Evolutionary conservation across 176 grass and related monocot genomes (phyloP).

Genomic region (Oryza meridionalis): DNA sequence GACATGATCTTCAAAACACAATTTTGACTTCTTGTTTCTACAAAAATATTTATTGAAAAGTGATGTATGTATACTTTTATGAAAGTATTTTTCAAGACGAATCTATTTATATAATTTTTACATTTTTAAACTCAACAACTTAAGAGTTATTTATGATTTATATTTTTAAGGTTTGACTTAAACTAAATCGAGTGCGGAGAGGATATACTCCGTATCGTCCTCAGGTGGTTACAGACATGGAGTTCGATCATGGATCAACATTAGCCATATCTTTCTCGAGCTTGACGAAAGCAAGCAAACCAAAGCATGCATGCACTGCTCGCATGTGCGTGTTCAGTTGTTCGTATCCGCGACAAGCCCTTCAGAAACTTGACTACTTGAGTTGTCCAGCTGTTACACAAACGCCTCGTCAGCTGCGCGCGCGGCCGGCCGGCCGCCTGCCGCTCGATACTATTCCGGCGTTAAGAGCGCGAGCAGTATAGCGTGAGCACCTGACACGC

Average conservation of each 20-base stretch:
- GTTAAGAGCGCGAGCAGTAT: conserved; percentile 21
- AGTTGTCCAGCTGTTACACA: conserved; percentile 20
- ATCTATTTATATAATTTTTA: too few relatives aligned
- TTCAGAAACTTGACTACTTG: conserved; percentile 17
- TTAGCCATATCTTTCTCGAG: neutral
- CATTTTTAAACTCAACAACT: too few relatives aligned
- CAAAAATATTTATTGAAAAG: too few relatives aligned
- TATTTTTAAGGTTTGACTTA: too few relatives aligned
- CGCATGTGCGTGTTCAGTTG: neutral
- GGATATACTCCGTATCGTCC: neutral
- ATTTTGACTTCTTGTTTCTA: too few relatives aligned
- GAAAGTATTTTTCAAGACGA: too few relatives aligned
- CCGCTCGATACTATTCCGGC: conserved; percentile 31
- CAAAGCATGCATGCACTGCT: neutral
- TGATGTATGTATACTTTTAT: too few relatives aligned
- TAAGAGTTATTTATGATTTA: too few relatives aligned
- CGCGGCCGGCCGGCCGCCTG: neutral
- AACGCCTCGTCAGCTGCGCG: neutral
- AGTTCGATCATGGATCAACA: neutral
- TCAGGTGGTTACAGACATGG: neutral
- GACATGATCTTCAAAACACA: too few relatives aligned
- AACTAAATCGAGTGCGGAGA: too few relatives aligned
- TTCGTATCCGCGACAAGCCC: neutral
- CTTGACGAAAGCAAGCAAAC: neutral
- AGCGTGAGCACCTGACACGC: conserved; percentile 38